Conservation (phyloP, 129 eudicot species). For the Centrapalus pauciflorus region DNA sequence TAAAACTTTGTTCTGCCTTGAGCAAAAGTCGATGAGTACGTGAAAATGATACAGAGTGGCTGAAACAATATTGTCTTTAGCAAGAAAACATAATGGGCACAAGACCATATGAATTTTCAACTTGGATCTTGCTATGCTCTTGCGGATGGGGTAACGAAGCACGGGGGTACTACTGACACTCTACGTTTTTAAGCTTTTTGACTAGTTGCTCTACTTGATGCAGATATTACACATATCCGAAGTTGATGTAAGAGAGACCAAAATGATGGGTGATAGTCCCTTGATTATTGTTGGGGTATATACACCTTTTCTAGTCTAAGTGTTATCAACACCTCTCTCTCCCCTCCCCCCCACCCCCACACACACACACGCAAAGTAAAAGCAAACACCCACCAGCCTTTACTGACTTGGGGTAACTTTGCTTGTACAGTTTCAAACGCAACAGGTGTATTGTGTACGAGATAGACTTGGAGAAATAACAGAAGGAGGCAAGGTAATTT, state of each 20-base stretch:
- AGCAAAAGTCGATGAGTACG: no score
- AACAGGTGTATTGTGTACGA: slow-evolving; percentile 84
- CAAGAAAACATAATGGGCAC: no score
- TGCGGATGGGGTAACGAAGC: no score
- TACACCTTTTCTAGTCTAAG: neutral
- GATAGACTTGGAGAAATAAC: slow-evolving; percentile 70
- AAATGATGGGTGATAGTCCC: slow-evolving; percentile 93
- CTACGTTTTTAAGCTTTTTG: no score
- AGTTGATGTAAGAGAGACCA: slow-evolving; percentile 85
- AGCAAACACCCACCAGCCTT: neutral
- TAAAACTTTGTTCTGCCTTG: no score
- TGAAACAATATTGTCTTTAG: no score
- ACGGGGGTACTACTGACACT: no score
- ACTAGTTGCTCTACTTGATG: slow-evolving; percentile 18
- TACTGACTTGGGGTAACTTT: slow-evolving; percentile 7
- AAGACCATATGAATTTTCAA: no score
- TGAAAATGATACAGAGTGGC: neutral
- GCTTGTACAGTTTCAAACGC: slow-evolving; percentile 78
- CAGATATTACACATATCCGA: slow-evolving; percentile 95
- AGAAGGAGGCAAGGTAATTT: slow-evolving; percentile 87
- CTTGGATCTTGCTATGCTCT: no score
- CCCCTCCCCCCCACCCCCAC: neutral
- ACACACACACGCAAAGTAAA: no score
- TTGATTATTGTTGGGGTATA: slow-evolving; percentile 80
- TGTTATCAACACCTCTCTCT: neutral